These are phyloP conservation scores for Solanum corneliomulleri DNA, from an alignment of 257 asterid species.

Conservation along the genomic window DNA sequence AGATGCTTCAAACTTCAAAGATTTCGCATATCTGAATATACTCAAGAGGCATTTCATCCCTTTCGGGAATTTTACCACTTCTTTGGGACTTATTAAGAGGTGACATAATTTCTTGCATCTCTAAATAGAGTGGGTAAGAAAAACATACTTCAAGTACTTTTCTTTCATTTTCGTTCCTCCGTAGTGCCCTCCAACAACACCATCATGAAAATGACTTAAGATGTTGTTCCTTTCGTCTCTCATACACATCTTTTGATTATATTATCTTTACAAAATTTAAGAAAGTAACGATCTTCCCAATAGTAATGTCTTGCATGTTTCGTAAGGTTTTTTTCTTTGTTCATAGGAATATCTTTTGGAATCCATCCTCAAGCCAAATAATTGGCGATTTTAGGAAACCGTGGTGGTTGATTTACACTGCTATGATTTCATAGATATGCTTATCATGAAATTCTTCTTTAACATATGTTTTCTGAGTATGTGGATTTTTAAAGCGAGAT, in stretches of 20 bases:
- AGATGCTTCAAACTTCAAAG: background rate
- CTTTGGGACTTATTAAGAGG: background rate
- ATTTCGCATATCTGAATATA: background rate
- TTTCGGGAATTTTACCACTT: background rate
- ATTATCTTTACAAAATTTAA: too few relatives aligned
- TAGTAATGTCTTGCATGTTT: background rate
- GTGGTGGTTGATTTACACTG: background rate
- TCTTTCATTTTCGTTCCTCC: background rate
- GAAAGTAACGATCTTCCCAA: background rate
- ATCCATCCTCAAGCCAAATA: background rate
- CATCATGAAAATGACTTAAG: background rate
- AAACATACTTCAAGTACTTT: background rate
- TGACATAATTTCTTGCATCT: background rate
- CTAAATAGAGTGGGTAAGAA: background rate
- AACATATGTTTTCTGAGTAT: background rate
- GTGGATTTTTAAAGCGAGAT: background rate
- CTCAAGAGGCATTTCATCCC: background rate
- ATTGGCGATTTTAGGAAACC: background rate
- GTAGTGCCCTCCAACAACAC: background rate
- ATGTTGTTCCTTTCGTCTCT: background rate
- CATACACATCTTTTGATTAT: background rate
- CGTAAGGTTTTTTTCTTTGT: background rate
- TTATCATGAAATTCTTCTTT: background rate
- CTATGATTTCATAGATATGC: background rate
- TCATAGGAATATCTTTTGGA: background rate